Base-by-base conservation (phyloP, 768 basidiomycete species). In the Rhizopogon roseolus region DNA sequence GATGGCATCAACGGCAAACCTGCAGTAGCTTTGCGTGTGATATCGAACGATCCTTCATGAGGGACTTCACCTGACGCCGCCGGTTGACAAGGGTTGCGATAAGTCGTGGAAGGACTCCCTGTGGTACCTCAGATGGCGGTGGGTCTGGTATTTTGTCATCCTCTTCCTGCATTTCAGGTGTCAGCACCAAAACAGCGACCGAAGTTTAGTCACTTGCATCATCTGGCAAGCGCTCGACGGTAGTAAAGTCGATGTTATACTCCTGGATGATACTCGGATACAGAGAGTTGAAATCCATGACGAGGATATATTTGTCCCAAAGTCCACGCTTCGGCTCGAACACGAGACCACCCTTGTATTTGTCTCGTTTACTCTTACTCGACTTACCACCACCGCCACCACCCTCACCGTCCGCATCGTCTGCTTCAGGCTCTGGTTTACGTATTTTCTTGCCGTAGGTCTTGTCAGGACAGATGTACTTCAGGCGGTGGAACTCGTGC, bases 231-330 rank as follows among this genome's bases (percentile, higher is more conserved):
- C 81, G 80, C 42, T 92, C 89, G 17, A 98, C 86, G 0, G 97
- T 99, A 9, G 97, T 98, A 64, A 98, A 98, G 71, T 98, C 97
- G 60, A 99, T 98, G 67, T 99, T 98, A 66, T 91, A 99, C 76
- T 99, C 97, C 65, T 98, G 97, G 45, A 99, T 99, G 75, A 99
- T 99, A 68, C 91, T 94, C 6, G 97, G 97, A 67, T 99, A 99
- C 53, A 99, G 78, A 56, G 94, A 97, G 71, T 99, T 99, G 85
- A 98, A 99, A 70, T 99, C 97, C 97, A 99, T 99, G 70, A 99
- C 97, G 16, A 99, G 80, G 70, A 98, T 90, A 66, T 79, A 97
- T 62, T 86, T 95, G 75, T 98, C 97, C 91, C 93, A 98, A 39
- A 99, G 75, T 10, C 95, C 93, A 51, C 91, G 79, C 73, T 97